Percentiles rank a stretch among this genome's conserved stretches.
phyloP scores from a whole-genome alignment of 306 rosid species.

The Vigna reflexopilosa region DNA sequence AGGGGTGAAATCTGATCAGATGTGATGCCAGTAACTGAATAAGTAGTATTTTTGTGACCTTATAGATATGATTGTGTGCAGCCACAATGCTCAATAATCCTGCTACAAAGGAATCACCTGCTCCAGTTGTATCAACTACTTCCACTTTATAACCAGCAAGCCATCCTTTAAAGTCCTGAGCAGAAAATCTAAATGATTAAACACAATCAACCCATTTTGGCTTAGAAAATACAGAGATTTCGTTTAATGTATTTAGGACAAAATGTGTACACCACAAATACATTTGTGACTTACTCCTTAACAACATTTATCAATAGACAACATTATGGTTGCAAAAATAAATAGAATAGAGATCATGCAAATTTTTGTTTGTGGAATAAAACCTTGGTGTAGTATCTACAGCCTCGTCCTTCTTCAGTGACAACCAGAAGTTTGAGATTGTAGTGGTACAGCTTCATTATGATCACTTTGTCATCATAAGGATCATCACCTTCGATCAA shows the following conservation, averaged over 20 bases:
- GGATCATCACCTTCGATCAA: slow-evolving; percentile 67
- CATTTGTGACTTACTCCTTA: not conserved
- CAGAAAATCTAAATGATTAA: not conserved
- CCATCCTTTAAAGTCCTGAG: slow-evolving; percentile 50
- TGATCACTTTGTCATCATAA: slow-evolving; percentile 61
- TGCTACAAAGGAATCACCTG: slow-evolving; percentile 45
- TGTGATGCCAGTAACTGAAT: not conserved
- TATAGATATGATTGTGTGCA: slow-evolving; percentile 29
- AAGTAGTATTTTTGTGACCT: slow-evolving; percentile 41
- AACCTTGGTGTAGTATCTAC: slow-evolving; percentile 77
- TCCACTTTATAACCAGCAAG: slow-evolving; percentile 46
- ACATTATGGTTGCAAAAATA: not conserved
- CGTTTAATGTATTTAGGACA: not conserved
- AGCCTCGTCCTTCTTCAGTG: slow-evolving; percentile 64
- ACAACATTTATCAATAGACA: not conserved
- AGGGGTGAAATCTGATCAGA: too few species aligned
- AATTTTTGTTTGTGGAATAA: slow-evolving; percentile 16
- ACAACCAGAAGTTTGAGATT: slow-evolving; percentile 72
- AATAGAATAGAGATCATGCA: not conserved
- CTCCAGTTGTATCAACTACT: slow-evolving; percentile 43
- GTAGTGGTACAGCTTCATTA: slow-evolving; percentile 58
- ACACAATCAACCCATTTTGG: not conserved
- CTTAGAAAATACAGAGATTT: not conserved
- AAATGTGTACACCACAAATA: not conserved
- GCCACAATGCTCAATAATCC: slow-evolving; percentile 50